phyloP scores from a whole-genome alignment of 495 filamentous ascomycete genomes.

The Tuber melanosporum region DNA sequence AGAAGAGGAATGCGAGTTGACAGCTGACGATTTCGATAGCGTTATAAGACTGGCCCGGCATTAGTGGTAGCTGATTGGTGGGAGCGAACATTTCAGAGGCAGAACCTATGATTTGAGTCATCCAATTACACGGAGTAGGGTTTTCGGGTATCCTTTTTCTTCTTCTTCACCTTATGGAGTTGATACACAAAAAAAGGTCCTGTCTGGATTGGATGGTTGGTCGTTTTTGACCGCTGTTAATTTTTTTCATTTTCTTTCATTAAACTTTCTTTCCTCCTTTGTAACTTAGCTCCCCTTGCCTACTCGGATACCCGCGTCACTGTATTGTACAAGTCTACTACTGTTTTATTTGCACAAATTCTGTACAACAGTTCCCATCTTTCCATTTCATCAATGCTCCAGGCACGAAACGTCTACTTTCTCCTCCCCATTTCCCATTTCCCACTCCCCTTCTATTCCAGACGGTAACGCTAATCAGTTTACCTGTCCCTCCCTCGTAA shows the following conservation, averaged over 20 bases:
- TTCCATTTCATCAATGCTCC: not conserved
- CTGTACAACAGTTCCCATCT: not conserved
- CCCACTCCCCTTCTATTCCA: not conserved
- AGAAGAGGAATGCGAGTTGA: not conserved
- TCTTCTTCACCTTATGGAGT: not conserved
- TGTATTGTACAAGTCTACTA: not conserved
- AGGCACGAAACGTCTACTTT: not conserved
- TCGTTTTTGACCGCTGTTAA: not conserved
- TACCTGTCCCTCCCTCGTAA: not conserved
- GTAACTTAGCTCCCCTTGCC: not conserved
- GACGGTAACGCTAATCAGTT: not conserved
- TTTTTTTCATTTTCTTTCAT: not conserved
- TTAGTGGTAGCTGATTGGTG: constrained; percentile 21
- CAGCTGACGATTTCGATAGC: constrained; percentile 11
- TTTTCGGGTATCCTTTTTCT: not conserved
- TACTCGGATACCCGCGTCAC: not conserved
- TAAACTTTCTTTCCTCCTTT: not conserved
- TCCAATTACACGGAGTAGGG: not conserved
- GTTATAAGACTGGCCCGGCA: constrained; percentile 34
- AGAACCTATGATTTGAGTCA: not conserved
- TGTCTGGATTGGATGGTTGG: not conserved
- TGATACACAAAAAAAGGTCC: not conserved
- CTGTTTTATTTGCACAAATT: not conserved
- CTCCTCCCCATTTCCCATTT: not conserved
- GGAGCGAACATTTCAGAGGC: constrained; percentile 4